A percentile compares a stretch with the other conserved stretches of the same genome.
phyloP scores from a whole-genome alignment of 2,329 filamentous ascomycete genomes.

The Ceratocystis diversiconidia region DNA sequence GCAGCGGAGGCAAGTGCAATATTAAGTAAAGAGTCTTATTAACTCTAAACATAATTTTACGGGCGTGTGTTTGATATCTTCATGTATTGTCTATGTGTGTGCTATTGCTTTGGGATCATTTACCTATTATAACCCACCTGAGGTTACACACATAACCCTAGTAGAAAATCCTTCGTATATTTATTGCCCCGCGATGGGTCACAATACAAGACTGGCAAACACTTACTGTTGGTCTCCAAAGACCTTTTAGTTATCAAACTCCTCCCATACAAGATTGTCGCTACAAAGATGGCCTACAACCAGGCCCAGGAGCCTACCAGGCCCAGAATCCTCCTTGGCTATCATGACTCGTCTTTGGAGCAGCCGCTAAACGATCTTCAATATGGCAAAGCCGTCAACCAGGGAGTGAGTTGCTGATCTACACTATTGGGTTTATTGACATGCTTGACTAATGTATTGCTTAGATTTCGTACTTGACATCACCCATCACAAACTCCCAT shows the following conservation, averaged over 20 bases:
- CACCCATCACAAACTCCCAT: slow-evolving; percentile 59
- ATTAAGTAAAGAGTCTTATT: too few relatives aligned
- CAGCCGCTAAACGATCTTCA: slow-evolving; percentile 48
- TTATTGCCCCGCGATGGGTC: slow-evolving; percentile 5
- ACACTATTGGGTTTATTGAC: not conserved
- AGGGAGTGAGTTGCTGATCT: slow-evolving; percentile 41
- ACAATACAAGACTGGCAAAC: not conserved
- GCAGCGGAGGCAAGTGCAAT: too few relatives aligned
- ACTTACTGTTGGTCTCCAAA: not conserved
- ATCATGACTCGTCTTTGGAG: slow-evolving; percentile 53
- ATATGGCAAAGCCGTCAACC: slow-evolving; percentile 52
- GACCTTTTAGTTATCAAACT: not conserved
- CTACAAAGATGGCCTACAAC: slow-evolving; percentile 1
- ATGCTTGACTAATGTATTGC: slow-evolving; percentile 19
- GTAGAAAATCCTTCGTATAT: not conserved
- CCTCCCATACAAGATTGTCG: not conserved
- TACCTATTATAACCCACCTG: not conserved
- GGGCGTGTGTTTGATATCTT: too few relatives aligned
- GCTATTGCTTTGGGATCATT: not conserved
- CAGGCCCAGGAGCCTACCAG: not conserved
- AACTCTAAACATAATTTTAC: too few relatives aligned
- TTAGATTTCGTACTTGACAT: slow-evolving; percentile 67
- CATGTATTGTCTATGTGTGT: too few relatives aligned
- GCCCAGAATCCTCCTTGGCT: slow-evolving; percentile 33
- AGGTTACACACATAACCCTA: slow-evolving; percentile 3